Evolutionary conservation across 2,329 filamentous ascomycete genomes (phyloP).

Genomic region (Arthrobotrys sinensis): DNA sequence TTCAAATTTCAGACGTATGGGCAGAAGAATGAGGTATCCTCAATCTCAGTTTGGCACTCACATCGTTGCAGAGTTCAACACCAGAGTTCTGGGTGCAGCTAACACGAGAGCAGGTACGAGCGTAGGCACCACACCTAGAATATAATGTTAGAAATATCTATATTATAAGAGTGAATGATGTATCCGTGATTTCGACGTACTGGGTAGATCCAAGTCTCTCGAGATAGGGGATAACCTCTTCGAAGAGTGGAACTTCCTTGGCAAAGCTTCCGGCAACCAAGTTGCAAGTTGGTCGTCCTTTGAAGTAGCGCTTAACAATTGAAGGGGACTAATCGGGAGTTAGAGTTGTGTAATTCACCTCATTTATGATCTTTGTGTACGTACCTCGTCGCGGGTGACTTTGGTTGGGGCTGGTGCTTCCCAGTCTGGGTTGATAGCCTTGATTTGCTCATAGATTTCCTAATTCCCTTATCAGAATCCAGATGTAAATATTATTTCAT

Average conservation of each 20-base stretch:
- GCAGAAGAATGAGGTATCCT: no score
- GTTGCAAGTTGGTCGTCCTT: background rate
- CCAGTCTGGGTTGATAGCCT: constrained; percentile 2
- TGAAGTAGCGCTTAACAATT: background rate
- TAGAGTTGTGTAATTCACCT: background rate
- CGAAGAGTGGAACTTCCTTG: background rate
- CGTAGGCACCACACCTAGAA: constrained; percentile 6
- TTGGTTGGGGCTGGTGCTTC: background rate
- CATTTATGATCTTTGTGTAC: background rate
- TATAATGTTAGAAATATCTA: background rate
- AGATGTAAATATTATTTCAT: background rate
- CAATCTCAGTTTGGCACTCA: background rate
- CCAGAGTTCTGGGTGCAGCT: background rate
- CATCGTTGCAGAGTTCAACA: constrained; percentile 25
- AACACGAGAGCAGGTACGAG: background rate
- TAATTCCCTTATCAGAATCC: background rate
- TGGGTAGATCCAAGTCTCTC: background rate
- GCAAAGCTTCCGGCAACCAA: background rate
- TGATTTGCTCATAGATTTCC: constrained; percentile 16
- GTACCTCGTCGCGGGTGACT: background rate
- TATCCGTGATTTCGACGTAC: background rate
- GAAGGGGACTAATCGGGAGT: background rate
- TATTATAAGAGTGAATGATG: no score
- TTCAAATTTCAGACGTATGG: no score
- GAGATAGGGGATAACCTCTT: constrained; percentile 8